Evolutionary conservation across 495 filamentous ascomycete species (phyloP), one percentile per base, ranked within the genome.

Genomic region (Penicillium macrosclerotiorum): DNA sequence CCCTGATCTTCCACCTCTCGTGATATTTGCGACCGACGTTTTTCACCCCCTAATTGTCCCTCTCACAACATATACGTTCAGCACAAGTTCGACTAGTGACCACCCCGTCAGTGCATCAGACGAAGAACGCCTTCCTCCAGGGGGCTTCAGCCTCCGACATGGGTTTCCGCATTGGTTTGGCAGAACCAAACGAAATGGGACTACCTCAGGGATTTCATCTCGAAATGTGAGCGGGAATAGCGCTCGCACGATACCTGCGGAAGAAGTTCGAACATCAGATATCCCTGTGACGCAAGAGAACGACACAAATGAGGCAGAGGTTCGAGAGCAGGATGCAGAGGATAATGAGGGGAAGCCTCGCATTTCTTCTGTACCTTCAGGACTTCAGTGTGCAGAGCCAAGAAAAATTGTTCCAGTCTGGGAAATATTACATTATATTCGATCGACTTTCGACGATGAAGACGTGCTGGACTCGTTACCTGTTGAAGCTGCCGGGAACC

Each of bases 31-130:
- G 20, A 93, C 86, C 32, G 92, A 96, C 53, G 83, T 96, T 40
- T 98, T 96, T 64, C 92, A 98, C 66, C 93, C 92, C 9, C 76
- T 98, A 19, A 82, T 97, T 56, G 86, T 90, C 2, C 89, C 92
- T 14, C 74, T 92, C 11, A 95, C 89, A 5, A 94, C 89, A 2
- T 89, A 94, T 64, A 91, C 89, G 47, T 93, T 92, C 69, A 85
- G 87, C 35, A 89, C 87, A 17, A 80, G 83, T 47, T 77, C 83
- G 4, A 74, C 84, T 23, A 81, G 70, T 19, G 71, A 73, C 35
- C 86, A 85, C 20, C 88, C 87, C 0, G 83, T 87, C 31, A 90
- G 86, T 60, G 86, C 88, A 9, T 82, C 82, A 7, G 89, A 94
- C 57, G 84, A 86, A 12, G 85, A 92, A 57, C 73, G 87, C 9